Percentiles rank a stretch among this genome's conserved stretches.
These are phyloP conservation scores for Globisporangium heterothallicum DNA, from an alignment of 352 stramenopile genomes.

Conservation along the genomic window DNA sequence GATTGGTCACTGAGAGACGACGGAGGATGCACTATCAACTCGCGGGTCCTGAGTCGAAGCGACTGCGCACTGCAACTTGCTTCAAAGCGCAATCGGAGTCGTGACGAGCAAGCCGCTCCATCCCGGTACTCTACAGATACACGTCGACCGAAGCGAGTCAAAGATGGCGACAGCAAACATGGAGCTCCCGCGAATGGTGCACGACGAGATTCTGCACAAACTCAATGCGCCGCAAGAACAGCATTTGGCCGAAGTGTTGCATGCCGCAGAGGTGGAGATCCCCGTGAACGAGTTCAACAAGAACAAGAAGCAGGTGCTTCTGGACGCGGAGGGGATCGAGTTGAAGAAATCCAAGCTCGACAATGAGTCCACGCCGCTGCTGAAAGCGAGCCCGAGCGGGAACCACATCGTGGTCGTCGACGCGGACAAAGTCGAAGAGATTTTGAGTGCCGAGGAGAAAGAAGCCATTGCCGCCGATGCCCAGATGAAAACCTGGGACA, in stretches of 20 bases:
- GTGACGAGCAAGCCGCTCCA: not conserved
- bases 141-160: no score
- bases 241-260: slow-evolving; percentile 19
- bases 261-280: slow-evolving; percentile 8
- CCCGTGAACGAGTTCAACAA: slow-evolving; percentile 4
- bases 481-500: slow-evolving; percentile 22
- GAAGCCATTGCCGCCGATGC: slow-evolving; percentile 17
- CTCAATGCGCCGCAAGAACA: slow-evolving; percentile 33
- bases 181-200: slow-evolving; percentile 33
- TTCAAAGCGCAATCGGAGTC: slow-evolving; percentile 6
- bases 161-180: slow-evolving; percentile 18
- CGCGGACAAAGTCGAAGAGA: slow-evolving; percentile 24
- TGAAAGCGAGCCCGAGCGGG: slow-evolving; percentile 5
- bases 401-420: slow-evolving; percentile 14
- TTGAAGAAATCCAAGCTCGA: slow-evolving; percentile 1
- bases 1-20: no score
- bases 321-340: not conserved
- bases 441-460: slow-evolving; percentile 34
- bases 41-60: no score
- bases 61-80: not conserved
- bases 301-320: not conserved
- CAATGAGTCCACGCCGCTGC: slow-evolving; percentile 22
- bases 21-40: no score
- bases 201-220: slow-evolving; percentile 42
- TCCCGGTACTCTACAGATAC: no score